These are phyloP conservation scores for Raddia distichophylla DNA, from an alignment of 176 grass and related monocot species.

Conservation along the genomic window DNA sequence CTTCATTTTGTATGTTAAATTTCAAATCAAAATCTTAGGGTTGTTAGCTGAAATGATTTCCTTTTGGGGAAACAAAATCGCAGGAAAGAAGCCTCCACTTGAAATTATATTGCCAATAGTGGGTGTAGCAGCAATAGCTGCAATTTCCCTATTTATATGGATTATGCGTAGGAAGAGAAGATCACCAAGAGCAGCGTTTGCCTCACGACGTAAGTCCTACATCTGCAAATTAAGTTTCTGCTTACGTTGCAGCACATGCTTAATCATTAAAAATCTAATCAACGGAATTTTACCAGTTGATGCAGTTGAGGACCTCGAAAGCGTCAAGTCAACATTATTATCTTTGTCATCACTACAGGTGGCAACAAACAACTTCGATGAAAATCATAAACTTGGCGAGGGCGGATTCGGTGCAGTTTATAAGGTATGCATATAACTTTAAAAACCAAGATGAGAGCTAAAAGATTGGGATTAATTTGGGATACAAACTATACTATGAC, in stretches of 20 bases:
- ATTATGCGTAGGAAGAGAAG: constrained; percentile 12
- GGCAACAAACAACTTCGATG: constrained; percentile 39
- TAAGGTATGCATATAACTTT: constrained; percentile 26
- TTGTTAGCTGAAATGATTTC: too few relatives aligned
- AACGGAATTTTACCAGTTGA: constrained; percentile 15
- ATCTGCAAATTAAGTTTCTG: not conserved
- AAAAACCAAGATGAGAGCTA: too few relatives aligned
- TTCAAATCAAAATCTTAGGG: too few relatives aligned
- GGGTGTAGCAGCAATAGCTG: not conserved
- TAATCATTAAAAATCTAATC: not conserved
- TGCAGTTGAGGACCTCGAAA: constrained; percentile 29
- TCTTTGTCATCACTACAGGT: constrained; percentile 36
- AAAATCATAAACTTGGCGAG: constrained; percentile 39
- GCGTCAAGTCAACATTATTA: constrained; percentile 33
- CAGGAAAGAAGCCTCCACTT: constrained; percentile 10
- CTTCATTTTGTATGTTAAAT: too few relatives aligned
- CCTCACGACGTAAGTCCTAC: not conserved
- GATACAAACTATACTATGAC: not conserved
- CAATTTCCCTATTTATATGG: constrained; percentile 9
- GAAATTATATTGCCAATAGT: constrained; percentile 34
- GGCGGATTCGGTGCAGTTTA: constrained; percentile 47
- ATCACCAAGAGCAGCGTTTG: not conserved
- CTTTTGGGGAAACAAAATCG: not conserved
- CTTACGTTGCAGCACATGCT: not conserved
- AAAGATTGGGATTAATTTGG: not conserved